Conservation (phyloP, 306 rosid genomes). For the Oxytropis ochrocephala region DNA sequence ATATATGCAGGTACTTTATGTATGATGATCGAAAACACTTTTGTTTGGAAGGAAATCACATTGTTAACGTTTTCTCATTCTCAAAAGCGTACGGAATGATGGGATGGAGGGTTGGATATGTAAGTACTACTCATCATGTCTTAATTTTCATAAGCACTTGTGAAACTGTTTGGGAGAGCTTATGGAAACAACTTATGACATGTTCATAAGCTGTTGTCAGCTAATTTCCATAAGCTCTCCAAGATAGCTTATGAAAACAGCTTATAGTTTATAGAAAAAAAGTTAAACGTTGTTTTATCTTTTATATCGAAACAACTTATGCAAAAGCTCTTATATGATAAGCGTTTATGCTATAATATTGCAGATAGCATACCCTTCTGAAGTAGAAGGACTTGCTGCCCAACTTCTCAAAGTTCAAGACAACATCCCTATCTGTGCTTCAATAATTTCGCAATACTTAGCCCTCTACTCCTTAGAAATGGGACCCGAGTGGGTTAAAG, state of each 20-base stretch:
- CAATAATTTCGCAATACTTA: constrained; percentile 78
- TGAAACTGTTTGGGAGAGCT: too few relatives aligned
- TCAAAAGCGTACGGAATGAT: constrained; percentile 98
- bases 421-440: constrained; percentile 97
- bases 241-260: too few relatives aligned
- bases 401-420: constrained; percentile 97
- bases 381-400: constrained; percentile 54
- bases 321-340: too few relatives aligned
- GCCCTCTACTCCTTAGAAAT: constrained; percentile 73
- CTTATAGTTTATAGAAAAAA: too few relatives aligned
- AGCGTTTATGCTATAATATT: neutral
- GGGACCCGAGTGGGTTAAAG: constrained; percentile 79
- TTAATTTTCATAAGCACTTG: neutral
- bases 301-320: too few relatives aligned
- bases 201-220: too few relatives aligned
- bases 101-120: constrained; percentile 99
- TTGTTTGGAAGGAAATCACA: constrained; percentile 84
- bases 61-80: constrained; percentile 84
- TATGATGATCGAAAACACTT: constrained; percentile 73
- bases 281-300: too few relatives aligned
- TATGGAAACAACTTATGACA: too few relatives aligned
- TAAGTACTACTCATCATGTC: constrained; percentile 30
- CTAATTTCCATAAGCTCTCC: too few relatives aligned
- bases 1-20: constrained; percentile 86
- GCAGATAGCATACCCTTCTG: constrained; percentile 98